These are phyloP conservation scores for Backusella macrospora DNA, from an alignment of 192 early-diverging fungal genomes.

Conservation along the genomic window DNA sequence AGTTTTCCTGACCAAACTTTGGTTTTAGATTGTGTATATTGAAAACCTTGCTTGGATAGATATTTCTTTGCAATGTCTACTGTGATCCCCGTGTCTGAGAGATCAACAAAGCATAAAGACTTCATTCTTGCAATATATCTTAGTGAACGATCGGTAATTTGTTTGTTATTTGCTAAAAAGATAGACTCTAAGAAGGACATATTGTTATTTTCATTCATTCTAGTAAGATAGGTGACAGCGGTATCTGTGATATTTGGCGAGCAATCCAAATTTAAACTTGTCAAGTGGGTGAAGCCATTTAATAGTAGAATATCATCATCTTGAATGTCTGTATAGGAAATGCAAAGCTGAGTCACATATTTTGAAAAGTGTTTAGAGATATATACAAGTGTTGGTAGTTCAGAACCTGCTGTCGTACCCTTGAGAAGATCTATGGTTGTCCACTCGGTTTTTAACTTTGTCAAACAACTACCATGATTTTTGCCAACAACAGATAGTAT, in stretches of 20 bases:
- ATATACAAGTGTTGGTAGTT: slow-evolving; percentile 6
- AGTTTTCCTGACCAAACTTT: neutral
- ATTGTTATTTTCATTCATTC: slow-evolving; percentile 4
- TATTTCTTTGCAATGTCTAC: neutral
- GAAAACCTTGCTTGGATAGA: slow-evolving; percentile 3
- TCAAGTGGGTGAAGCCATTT: slow-evolving; percentile 1
- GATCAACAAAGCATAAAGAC: neutral
- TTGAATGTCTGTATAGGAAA: slow-evolving; percentile 1
- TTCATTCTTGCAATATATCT: neutral
- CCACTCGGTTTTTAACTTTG: neutral
- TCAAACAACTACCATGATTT: neutral
- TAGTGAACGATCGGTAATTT: slow-evolving; percentile 7
- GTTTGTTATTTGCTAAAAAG: slow-evolving; percentile 2
- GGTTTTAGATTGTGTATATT: neutral
- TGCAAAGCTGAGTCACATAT: neutral
- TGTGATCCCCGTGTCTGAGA: neutral
- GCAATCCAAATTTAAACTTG: neutral
- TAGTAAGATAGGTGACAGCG: neutral
- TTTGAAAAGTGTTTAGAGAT: neutral
- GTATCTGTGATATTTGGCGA: neutral
- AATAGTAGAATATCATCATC: slow-evolving; percentile 2
- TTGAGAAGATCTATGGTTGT: neutral
- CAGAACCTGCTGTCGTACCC: neutral
- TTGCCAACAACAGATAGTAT: slow-evolving; percentile 5
- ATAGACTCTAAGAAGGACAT: slow-evolving; percentile 2